Percentiles rank a stretch among this genome's conserved stretches.
These are phyloP conservation scores for Thelephora aurantiotincta DNA, from an alignment of 768 basidiomycete species.

Conservation along the genomic window DNA sequence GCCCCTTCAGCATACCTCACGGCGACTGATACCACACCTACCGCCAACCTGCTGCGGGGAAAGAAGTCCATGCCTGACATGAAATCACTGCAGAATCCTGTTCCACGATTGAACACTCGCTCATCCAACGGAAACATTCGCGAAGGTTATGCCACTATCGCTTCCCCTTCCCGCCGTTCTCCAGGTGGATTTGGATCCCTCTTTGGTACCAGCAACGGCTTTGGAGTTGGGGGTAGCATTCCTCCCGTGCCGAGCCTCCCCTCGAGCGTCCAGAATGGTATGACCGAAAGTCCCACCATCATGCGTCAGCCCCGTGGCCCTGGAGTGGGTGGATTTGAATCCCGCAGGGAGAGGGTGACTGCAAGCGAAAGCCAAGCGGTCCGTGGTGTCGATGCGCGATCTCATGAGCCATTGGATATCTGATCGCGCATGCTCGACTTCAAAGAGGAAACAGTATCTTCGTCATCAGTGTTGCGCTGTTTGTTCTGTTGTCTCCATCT, in stretches of 20 bases:
- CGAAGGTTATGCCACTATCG: conserved; percentile 75
- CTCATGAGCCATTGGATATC: conserved; percentile 80
- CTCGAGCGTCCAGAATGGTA: conserved; percentile 27
- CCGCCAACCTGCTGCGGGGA: conserved; percentile 49
- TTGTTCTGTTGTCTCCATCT: too few species aligned
- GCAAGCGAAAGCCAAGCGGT: conserved; percentile 43
- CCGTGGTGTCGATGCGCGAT: conserved; percentile 71
- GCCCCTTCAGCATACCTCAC: conserved; percentile 72
- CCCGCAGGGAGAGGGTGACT: conserved; percentile 27
- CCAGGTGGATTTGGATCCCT: conserved; percentile 60
- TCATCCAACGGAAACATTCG: conserved; percentile 85
- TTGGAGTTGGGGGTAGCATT: conserved; percentile 24
- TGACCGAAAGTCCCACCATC: conserved; percentile 29
- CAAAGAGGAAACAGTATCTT: neutral
- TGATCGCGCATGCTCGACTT: conserved; percentile 16
- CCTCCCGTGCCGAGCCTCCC: conserved; percentile 78
- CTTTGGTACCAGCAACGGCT: conserved; percentile 32
- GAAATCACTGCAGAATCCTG: conserved; percentile 71
- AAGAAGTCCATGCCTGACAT: conserved; percentile 99
- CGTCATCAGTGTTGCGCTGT: too few species aligned
- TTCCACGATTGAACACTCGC: conserved; percentile 65
- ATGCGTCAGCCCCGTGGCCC: conserved; percentile 81
- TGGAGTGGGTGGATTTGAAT: conserved; percentile 58
- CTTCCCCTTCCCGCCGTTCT: conserved; percentile 66
- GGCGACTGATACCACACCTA: conserved; percentile 32